Base-by-base conservation (phyloP, 139 green algal species). In the Picochlorum sp. region DNA sequence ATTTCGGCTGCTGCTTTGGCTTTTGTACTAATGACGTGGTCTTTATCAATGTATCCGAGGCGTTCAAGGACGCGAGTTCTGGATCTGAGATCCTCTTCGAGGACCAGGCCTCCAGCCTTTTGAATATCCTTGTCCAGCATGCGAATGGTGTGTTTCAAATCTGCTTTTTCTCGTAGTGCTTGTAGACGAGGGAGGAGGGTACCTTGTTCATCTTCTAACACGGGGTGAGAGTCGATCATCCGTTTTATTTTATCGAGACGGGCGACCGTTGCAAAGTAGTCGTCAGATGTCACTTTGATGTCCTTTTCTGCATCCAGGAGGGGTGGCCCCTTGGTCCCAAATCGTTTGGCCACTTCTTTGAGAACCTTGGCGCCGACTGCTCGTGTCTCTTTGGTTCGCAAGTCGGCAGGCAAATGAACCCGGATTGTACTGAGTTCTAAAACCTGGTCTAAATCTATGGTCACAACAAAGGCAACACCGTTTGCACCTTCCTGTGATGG, bases 351-450 rank as follows among this genome's bases (percentile, higher is more conserved):
- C 24, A 86, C 74, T 56, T 86, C 74, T 2, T 24, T 56, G 16
- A 86, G 51, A 4, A 65, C 63, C 18, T 66, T 64, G 8, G 3
- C 34, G 13, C 70, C 68, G 28, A 49, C 34, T 28, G 46, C 58
- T 46, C 34, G 37, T 20, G 65, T 49, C 50, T 65, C 72, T 61
- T 10, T 41, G 14, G 84, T 75, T 15, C 84, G 62, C 64, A 98
- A 74, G 65, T 98, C 90, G 6, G 72, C 41, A 9, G 92, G 89
- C 16, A 98, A 61, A 41, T 58, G 64, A 3, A 97, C 62, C 24
- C 88, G 74, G n/a, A 96, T 65, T 3, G 66, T 73, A 61, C 78
- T 83, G 16, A 97, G 67, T 23, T 49, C 71, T 8, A 61, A 11
- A 50, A 84, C 62, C 65, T 84, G 72, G 0, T 62, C 45, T 15